Evolutionary conservation across 2,329 filamentous ascomycete species (phyloP).

Genomic region (Colletotrichum costaricense): DNA sequence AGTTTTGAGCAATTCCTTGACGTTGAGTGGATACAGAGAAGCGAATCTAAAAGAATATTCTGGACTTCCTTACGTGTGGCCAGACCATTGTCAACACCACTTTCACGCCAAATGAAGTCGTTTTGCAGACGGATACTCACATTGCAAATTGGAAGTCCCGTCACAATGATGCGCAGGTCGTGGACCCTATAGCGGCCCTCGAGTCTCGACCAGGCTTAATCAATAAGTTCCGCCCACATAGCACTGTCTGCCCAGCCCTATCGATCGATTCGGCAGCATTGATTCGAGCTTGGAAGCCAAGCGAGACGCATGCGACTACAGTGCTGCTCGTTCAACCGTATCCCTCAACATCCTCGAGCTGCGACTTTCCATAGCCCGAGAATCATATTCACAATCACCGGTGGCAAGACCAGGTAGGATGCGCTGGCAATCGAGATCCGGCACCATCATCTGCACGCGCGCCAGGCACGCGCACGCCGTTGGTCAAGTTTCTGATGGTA

Average conservation of each 20-base stretch:
- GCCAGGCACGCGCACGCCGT: conserved; percentile 13
- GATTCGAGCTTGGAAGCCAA: neutral
- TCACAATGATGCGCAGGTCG: neutral
- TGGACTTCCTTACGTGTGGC: neutral
- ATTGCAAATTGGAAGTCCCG: neutral
- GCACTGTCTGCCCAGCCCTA: neutral
- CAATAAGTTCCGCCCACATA: conserved; percentile 11
- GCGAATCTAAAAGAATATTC: neutral
- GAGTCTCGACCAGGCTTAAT: neutral
- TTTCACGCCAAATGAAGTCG: neutral
- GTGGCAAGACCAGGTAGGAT: conserved; percentile 12
- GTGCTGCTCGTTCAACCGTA: neutral
- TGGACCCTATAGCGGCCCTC: conserved; percentile 14
- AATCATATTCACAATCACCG: neutral
- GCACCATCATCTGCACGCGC: conserved; percentile 19
- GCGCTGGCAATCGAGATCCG: conserved; percentile 24
- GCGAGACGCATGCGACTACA: neutral
- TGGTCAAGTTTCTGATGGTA: conserved; percentile 6
- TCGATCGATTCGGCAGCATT: conserved; percentile 5
- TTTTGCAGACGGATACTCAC: neutral
- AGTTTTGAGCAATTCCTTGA: neutral
- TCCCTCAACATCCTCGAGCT: neutral
- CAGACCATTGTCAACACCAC: neutral
- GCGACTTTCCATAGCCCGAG: neutral
- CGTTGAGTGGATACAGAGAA: neutral